Base-by-base conservation (phyloP, 2,329 filamentous ascomycete species). In the Didymella sp. region DNA sequence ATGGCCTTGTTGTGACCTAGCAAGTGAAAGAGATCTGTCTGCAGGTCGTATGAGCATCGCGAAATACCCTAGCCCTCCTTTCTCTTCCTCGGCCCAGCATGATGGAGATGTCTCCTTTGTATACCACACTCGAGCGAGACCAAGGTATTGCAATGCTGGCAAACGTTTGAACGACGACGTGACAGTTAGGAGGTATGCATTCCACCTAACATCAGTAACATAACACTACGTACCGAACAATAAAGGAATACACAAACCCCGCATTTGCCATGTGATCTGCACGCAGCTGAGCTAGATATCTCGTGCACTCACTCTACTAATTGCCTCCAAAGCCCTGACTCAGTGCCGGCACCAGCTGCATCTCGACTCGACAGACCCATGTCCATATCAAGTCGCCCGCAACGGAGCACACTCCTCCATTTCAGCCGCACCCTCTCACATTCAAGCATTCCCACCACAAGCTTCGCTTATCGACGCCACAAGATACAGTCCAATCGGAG, bases 1-100 rank as follows among this genome's bases (percentile, higher is more conserved):
- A 51, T 56, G 43, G 54, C 54, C 5, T 21, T 56, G 9, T 17
- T 56, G 28, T 56, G 15, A 28, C 5, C 25, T 4, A 3, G 19
- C 5, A 37, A 37, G 17, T n/a, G 30, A 33, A 33, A 6, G 15
- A 33, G 30, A 13, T n/a, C 2, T 13, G 15, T 8, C 3, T 4
- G 15, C 31, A n/a, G 19, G 19, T 40, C 1, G 17, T 21, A 13
- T 24, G 37, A 13, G 37, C 19, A 40, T 2, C 17, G 21, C 17
- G 11, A 3, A 40, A 8, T 4, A 8, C 7, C 15, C 19, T 24
- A n/a, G 6, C 6, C 31, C 15, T 35, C 4, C 31, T 12, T 40
- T 5, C 5, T 24, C 6, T 15, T 7, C 2, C 2, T 40, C 8
- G 37, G 24, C 37, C 11, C 19, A 40, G 37, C 5, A 11, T 1